phyloP scores from a whole-genome alignment of 176 grass and related monocot species.

The Cymbopogon citratus region DNA sequence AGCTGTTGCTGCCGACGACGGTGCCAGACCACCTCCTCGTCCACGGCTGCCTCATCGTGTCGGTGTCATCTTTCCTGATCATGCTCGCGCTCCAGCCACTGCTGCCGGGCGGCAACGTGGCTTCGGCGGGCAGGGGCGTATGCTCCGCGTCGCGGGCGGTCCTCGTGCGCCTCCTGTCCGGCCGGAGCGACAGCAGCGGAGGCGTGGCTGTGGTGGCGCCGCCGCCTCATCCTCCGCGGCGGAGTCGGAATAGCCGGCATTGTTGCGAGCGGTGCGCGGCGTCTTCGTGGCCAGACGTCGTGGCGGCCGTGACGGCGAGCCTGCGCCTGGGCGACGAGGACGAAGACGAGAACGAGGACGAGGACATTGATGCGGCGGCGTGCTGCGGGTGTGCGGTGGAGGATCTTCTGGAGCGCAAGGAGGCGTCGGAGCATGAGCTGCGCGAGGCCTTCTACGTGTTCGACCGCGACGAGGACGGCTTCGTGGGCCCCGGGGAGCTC shows the following conservation, averaged over 20 bases:
- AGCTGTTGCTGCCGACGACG: no score
- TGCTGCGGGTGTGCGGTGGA: slow-evolving; percentile 19
- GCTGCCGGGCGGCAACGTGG: neutral
- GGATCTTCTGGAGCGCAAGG: slow-evolving; percentile 45
- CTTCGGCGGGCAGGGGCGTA: neutral
- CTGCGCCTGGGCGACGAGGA: neutral
- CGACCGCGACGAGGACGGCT: slow-evolving; percentile 77
- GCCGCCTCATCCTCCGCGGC: neutral
- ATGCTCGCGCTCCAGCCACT: slow-evolving; percentile 8
- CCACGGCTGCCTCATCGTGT: neutral
- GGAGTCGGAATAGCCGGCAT: neutral
- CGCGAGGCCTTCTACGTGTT: slow-evolving; percentile 74
- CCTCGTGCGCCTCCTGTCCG: neutral
- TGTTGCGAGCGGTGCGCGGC: slow-evolving; percentile 25
- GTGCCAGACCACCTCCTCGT: neutral
- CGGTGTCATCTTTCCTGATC: slow-evolving; percentile 55
- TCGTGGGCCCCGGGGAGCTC: slow-evolving; percentile 51
- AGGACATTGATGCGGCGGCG: neutral
- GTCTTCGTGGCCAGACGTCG: slow-evolving; percentile 6
- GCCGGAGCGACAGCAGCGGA: neutral
- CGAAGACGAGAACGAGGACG: neutral
- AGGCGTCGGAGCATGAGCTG: slow-evolving; percentile 54
- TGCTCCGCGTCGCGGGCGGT: neutral
- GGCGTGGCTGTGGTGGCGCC: neutral
- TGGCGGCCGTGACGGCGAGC: slow-evolving; percentile 20